Conservation (phyloP, 2,329 filamentous ascomycete genomes). For the Aspergillus sp. region DNA sequence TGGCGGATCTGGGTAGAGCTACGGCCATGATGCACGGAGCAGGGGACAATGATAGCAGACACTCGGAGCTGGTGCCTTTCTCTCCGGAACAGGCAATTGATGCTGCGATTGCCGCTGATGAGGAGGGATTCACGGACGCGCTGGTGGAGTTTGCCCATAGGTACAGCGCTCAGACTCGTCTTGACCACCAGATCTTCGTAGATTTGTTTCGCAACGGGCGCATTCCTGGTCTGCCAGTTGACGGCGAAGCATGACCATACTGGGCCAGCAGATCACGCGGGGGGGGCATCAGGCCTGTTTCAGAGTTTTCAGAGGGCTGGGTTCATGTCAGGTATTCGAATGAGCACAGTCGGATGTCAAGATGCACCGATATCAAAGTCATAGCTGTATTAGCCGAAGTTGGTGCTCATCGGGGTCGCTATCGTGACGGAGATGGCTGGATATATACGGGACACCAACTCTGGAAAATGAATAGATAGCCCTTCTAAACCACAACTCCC, state of each 20-base stretch:
- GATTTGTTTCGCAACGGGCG: conserved; percentile 18
- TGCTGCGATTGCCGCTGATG: conserved; percentile 8
- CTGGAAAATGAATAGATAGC: too few species aligned
- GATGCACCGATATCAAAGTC: too few species aligned
- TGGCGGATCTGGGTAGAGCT: conserved; percentile 17
- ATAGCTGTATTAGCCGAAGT: too few species aligned
- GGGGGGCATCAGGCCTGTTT: too few species aligned
- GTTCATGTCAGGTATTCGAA: too few species aligned
- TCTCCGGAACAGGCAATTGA: conserved; percentile 18
- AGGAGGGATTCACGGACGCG: conserved; percentile 7
- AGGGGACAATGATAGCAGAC: conserved; percentile 15
- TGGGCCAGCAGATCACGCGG: too few species aligned
- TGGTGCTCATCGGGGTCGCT: too few species aligned
- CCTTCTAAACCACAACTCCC: too few species aligned
- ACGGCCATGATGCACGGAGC: conserved; percentile 21
- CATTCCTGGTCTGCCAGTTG: conserved; percentile 11
- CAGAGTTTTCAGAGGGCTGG: too few species aligned
- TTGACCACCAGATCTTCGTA: conserved; percentile 19
- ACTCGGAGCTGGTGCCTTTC: conserved; percentile 19
- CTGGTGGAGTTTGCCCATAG: conserved; percentile 18
- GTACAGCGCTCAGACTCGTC: conserved; percentile 12
- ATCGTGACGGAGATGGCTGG: too few species aligned
- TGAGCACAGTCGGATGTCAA: too few species aligned
- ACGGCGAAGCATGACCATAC: background rate
- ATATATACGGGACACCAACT: too few species aligned